Percentiles rank a stretch among this genome's conserved stretches.
These are phyloP conservation scores for Tricholoma hemisulphureum DNA, from an alignment of 768 basidiomycete genomes.

Conservation along the genomic window DNA sequence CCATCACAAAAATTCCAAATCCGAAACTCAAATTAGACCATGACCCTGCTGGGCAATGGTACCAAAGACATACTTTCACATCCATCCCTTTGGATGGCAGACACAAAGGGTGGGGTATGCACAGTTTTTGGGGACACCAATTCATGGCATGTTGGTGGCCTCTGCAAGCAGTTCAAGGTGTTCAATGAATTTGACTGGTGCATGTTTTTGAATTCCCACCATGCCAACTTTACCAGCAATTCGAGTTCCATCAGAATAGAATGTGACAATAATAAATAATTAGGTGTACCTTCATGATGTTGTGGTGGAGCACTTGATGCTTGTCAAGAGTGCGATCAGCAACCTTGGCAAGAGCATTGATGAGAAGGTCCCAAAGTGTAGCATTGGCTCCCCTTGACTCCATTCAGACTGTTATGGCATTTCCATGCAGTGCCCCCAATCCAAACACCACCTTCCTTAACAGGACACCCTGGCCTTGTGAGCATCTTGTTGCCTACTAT, in stretches of 20 bases:
- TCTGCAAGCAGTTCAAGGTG: neutral
- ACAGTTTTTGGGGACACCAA: neutral
- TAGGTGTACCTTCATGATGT: neutral
- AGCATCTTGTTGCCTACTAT: neutral
- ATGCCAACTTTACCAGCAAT: neutral
- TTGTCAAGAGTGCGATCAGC: neutral
- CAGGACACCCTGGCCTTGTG: neutral
- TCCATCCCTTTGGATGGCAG: neutral
- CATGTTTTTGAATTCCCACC: neutral
- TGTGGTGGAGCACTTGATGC: neutral
- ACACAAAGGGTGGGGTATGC: neutral
- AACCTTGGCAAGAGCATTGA: neutral
- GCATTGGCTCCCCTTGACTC: neutral
- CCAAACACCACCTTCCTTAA: neutral
- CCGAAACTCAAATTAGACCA: too few species aligned
- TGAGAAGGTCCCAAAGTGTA: neutral
- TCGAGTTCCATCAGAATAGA: neutral
- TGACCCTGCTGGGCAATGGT: too few species aligned
- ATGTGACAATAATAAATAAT: neutral
- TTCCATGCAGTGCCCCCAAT: neutral
- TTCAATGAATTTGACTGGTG: neutral
- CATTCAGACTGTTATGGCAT: neutral
- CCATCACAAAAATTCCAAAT: too few species aligned
- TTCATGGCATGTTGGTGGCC: conserved; percentile 3
- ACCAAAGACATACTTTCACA: neutral